Base-by-base conservation (phyloP, 2,329 filamentous ascomycete genomes). In the Fonsecaea nubica region DNA sequence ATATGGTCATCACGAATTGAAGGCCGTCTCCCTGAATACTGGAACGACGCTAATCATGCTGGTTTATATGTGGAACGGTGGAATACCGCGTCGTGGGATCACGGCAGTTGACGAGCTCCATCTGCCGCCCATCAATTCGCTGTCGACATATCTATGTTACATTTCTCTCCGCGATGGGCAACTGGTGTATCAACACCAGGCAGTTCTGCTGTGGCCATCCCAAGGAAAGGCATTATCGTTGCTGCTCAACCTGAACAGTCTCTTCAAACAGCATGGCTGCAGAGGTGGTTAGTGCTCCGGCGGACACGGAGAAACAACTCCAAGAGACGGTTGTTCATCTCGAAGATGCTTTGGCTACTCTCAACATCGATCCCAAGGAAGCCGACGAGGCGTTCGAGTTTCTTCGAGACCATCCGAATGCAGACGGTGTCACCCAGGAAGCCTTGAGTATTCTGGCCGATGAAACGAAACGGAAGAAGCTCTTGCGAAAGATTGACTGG, bases 401-500 rank as follows among this genome's bases (percentile, higher is more conserved):
- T 60, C 58, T 71, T 33, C 67, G 63, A 25, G 65, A 66, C 58
- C 68, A 69, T 35, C 63, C 63, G 12, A 62, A 69, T 40, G 68
- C 69, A 8, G 65, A 68, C 56, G 60, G n/a, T 12, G 60, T 70
- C 12, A 65, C 62, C 6, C 65, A 68, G 56, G 62, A 70, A 48
- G 68, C 68, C 3, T 58, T 70, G 30, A 66, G 59, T 25, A 70
- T 71, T 45, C 61, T 71, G 13, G 55, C 63, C 15, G 64, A 70
- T 45, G 57, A 62, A 18, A 52, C 53, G 4, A 54, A 60, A 42
- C 57, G 53, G 33, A 71, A 61, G n/a, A 69, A 69, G 1, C 66
- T 76, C 3, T 69, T 74, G 12, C 72, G 74, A 6, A 77, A 77
- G 59, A 74, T 77, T 21, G 76, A 77, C 66, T 71, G 64, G 15